Base-by-base conservation (phyloP, 2,329 filamentous ascomycete genomes). In the Hymenoscyphus repandus region DNA sequence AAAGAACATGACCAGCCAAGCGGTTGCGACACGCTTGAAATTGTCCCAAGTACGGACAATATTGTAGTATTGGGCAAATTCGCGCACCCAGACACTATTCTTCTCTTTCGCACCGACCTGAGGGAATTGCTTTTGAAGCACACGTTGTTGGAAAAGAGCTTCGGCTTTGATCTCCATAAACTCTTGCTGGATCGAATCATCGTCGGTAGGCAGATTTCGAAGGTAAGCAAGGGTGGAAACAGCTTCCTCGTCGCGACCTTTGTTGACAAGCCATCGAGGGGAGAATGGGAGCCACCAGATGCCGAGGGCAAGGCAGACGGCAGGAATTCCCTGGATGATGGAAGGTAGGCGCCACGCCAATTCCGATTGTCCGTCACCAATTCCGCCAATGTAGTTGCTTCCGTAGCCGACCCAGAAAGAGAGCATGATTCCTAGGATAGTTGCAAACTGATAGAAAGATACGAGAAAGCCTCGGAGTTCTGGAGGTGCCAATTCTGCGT, bases 211-310 rank as follows among this genome's bases (percentile, higher is more conserved):
- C 0, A 76, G 68, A 6, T 69, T 66, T 22, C 80, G 73, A 6
- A 83, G 71, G 41, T 66, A 70, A 1, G 77, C 73, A 1, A 83
- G 70, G 0, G 74, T 74, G 11, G 63, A 58, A 17, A 73, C 69
- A 1, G 74, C 76, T 59, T 83, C 78, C 1, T 72, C 70, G 52
- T 82, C 77, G 12, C 77, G 74, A 50, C 72, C 72, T 61, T 79
- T 74, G 60, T 79, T 72, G 17, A 78, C 68, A 17, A 83, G 70
- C 77, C 77, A 82, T 56, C 79, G 69, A 1, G 79, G 79, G 1
- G 72, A 76, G 65, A 78, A 79, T 0, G 79, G 80, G 74, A 81
- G 78, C 65, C 79, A 79, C 17, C 79, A 50, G 70, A 82, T 80
- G 27, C 79, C 78, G n/a, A 72, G 62, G 6, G 72, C 73, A 5